Evolutionary conservation across 257 asterid species (phyloP), one percentile per base, ranked within the genome.

Genomic region (Scutellaria barbata): DNA sequence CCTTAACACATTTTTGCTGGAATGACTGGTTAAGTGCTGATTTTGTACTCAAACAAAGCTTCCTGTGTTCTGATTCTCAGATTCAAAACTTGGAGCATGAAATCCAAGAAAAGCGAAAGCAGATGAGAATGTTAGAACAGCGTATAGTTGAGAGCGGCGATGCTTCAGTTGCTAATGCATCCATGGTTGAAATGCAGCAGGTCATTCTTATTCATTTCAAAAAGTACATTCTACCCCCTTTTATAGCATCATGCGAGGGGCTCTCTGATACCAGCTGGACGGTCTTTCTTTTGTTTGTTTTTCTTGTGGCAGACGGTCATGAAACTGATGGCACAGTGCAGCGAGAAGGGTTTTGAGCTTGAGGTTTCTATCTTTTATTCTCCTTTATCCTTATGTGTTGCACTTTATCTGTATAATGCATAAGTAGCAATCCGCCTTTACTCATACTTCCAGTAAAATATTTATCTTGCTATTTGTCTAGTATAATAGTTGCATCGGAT

Each of bases 111-210:
- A 95, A 95, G 84, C 84, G 82, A 81, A 83, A 76, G 76, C 99
- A 88, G 83, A 88, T 92, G 97, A 81, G 81, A 79, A 77, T 77
- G 59, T 75, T 95, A 73, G 99, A 95, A 81, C 90, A 83, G 66
- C 93, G 88, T 10, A 92, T 95, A 57, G 89, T 82, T 68, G 98
- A 88, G 82, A 83, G 84, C 71, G 86, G 96, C 68, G 92, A 95
- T 88, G 83, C 92, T 62, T 92, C 98, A 22, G 82, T 83, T 78
- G 84, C 86, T 69, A 88, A 82, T 80, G 88, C 98, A 17, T 92
- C 98, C 67, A 76, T 88, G 60, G 86, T 82, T 76, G 97, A 95
- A 86, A 85, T 88, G 97, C 98, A 95, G 84, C 96, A 95, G 99
- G 99, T 95, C 66, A 50, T 65, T 71, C 58, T 59, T 65, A 53